phyloP scores from a whole-genome alignment of 257 asterid species.

The Nyctanthes arbortristis region DNA sequence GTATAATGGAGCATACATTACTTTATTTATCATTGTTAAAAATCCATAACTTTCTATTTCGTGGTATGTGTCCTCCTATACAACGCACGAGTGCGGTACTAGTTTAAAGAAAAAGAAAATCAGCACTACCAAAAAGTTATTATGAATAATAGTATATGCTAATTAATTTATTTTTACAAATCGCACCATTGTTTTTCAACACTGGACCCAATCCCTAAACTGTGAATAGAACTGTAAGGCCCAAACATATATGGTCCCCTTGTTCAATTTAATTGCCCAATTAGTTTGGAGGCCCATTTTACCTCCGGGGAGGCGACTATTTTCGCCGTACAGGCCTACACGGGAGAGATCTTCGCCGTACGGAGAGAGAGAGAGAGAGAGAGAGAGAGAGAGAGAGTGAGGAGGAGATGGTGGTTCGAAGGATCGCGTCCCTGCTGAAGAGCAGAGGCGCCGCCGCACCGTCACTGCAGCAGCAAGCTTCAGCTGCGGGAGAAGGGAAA shows the following conservation, averaged over 20 bases:
- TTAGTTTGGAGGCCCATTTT: not conserved
- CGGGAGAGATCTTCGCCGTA: too few species aligned
- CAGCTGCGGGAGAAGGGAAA: constrained; percentile 40
- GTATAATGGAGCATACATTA: too few species aligned
- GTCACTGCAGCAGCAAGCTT: not conserved
- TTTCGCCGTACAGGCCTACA: too few species aligned
- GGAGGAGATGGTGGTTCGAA: constrained; percentile 41
- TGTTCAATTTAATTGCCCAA: not conserved
- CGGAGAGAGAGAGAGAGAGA: too few species aligned
- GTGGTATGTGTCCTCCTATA: too few species aligned
- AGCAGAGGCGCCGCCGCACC: constrained; percentile 26
- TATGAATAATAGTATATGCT: too few species aligned
- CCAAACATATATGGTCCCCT: not conserved
- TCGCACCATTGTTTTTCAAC: not conserved
- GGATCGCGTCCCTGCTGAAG: constrained; percentile 43
- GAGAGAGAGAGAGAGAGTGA: not conserved
- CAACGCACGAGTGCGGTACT: too few species aligned
- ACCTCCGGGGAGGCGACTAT: not conserved
- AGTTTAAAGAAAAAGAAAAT: too few species aligned
- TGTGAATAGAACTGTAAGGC: not conserved
- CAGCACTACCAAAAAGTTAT: too few species aligned
- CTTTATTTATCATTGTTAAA: too few species aligned
- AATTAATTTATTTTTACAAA: too few species aligned
- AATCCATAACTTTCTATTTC: too few species aligned
- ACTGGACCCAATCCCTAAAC: not conserved